Percentiles rank a stretch among this genome's conserved stretches.
phyloP scores from a whole-genome alignment of 225 moss, liverwort and hornwort species.

The Bryum argenteum region DNA sequence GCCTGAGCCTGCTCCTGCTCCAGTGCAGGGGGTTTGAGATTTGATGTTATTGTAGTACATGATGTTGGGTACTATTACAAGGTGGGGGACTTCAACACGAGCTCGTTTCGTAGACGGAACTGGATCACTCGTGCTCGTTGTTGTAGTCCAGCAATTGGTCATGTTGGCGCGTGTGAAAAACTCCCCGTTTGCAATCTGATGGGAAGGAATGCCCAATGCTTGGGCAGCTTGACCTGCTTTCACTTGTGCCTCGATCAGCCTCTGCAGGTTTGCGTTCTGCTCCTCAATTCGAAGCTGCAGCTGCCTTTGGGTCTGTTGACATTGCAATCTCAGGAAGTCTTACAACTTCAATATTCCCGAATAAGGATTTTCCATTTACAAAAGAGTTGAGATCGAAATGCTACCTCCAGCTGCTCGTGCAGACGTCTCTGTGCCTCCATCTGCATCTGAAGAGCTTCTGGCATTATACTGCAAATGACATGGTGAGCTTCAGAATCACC shows the following conservation, averaged over 20 bases:
- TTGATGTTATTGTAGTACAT: constrained; percentile 5
- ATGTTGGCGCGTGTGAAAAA: constrained; percentile 17
- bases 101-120: constrained; percentile 25
- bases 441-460: constrained; percentile 64
- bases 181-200: constrained; percentile 34
- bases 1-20: background rate
- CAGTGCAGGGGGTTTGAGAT: constrained; percentile 7
- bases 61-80: constrained; percentile 39
- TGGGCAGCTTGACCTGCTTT: constrained; percentile 52
- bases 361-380: background rate
- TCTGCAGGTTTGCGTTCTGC: constrained; percentile 73
- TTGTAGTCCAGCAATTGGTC: background rate
- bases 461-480: constrained; percentile 53
- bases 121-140: background rate
- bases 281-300: constrained; percentile 78
- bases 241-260: constrained; percentile 69
- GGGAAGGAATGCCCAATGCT: constrained; percentile 28
- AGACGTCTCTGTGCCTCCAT: constrained; percentile 69
- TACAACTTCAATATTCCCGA: background rate
- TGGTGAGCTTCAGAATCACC: constrained; percentile 7
- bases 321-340: background rate
- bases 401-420: constrained; percentile 88
- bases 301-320: constrained; percentile 63
- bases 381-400: background rate
- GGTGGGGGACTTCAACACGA: constrained; percentile 38